A percentile compares a stretch with the other conserved stretches of the same genome.
Conservation (phyloP, 805 yeast species). For the Metschnikowia colocasiae region DNA sequence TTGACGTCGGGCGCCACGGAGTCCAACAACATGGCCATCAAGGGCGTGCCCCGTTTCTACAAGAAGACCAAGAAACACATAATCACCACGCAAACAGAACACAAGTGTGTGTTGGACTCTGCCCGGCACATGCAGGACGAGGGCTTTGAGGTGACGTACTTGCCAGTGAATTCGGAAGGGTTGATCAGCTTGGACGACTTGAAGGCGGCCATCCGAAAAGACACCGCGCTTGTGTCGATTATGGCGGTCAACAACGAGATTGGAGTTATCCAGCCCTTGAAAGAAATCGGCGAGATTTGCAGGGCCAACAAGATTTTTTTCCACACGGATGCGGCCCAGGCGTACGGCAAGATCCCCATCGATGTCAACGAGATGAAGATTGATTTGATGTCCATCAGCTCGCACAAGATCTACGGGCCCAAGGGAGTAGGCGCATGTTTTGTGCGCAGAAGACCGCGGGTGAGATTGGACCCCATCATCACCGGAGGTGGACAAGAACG, state of each 20-base stretch:
- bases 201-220: slow-evolving; percentile 81
- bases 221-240: slow-evolving; percentile 82
- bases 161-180: slow-evolving; percentile 81
- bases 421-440: slow-evolving; percentile 95
- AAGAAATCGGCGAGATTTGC: slow-evolving; percentile 88
- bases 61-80: slow-evolving; percentile 86
- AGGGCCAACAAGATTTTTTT: slow-evolving; percentile 85
- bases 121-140: slow-evolving; percentile 94
- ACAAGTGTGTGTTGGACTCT: slow-evolving; percentile 97
- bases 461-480: slow-evolving; percentile 89
- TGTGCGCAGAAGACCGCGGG: slow-evolving; percentile 97
- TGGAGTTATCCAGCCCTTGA: slow-evolving; percentile 94
- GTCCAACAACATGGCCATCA: slow-evolving; percentile 88
- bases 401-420: slow-evolving; percentile 97
- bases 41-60: slow-evolving; percentile 95
- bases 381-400: slow-evolving; percentile 88
- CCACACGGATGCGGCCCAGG: slow-evolving; percentile 98
- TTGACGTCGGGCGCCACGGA: slow-evolving; percentile 99
- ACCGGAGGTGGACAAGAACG: slow-evolving; percentile 99
- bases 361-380: slow-evolving; percentile 93
- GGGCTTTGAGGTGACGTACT: slow-evolving; percentile 92
- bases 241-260: slow-evolving; percentile 99
- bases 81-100: slow-evolving; percentile 95
- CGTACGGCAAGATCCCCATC: slow-evolving; percentile 86
- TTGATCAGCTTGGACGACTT: slow-evolving; percentile 72